phyloP scores from a whole-genome alignment of 2,329 filamentous ascomycete genomes.

The Paradendryphiella salina region DNA sequence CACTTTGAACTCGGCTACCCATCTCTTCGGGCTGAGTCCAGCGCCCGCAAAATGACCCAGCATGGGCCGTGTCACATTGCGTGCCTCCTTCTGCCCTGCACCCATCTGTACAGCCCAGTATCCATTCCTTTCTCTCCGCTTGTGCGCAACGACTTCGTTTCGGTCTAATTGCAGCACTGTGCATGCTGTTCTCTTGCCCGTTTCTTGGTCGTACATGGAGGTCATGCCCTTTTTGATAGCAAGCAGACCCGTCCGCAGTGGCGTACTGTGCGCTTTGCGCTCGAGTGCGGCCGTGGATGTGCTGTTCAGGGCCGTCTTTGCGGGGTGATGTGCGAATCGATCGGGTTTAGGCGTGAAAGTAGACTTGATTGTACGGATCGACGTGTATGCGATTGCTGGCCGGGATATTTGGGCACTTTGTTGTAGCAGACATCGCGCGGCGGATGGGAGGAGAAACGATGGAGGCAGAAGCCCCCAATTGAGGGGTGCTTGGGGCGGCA shows the following conservation, averaged over 20 bases:
- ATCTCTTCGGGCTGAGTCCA: slow-evolving; percentile 79
- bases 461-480: slow-evolving; percentile 40
- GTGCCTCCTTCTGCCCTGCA: slow-evolving; percentile 70
- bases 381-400: slow-evolving; percentile 26
- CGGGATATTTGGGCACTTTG: slow-evolving; percentile 18
- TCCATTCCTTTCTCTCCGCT: slow-evolving; percentile 77
- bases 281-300: slow-evolving; percentile 62
- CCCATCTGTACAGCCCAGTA: slow-evolving; percentile 96
- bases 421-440: slow-evolving; percentile 31
- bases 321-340: slow-evolving; percentile 58
- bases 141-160: slow-evolving; percentile 85
- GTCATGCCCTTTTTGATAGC: slow-evolving; percentile 96
- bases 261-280: slow-evolving; percentile 61
- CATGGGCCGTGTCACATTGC: slow-evolving; percentile 78
- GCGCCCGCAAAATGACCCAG: slow-evolving; percentile 86
- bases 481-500: slow-evolving; percentile 43
- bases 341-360: slow-evolving; percentile 56
- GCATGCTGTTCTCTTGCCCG: slow-evolving; percentile 77
- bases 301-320: slow-evolving; percentile 57
- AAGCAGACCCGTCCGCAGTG: slow-evolving; percentile 76
- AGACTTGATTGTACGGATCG: slow-evolving; percentile 57
- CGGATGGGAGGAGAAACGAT: slow-evolving; percentile 35
- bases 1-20: slow-evolving; percentile 86
- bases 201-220: slow-evolving; percentile 76
- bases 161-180: slow-evolving; percentile 93